phyloP scores from a whole-genome alignment of 2,329 filamentous ascomycete genomes.

The Apiospora kogelbergensis region DNA sequence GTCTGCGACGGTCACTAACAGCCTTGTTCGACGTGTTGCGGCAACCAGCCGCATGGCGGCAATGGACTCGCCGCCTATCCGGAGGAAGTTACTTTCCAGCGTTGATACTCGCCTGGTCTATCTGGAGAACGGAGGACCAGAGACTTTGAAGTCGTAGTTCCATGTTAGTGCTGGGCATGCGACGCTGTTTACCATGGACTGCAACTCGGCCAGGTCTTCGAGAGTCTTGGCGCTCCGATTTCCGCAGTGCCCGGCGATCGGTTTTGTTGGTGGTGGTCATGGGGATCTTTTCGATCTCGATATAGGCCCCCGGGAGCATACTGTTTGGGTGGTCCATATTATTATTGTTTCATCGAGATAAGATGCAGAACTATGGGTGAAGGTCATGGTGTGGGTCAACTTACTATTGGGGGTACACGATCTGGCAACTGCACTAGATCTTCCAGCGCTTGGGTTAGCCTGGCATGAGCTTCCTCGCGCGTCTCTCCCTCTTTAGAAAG shows the following conservation, averaged over 20 bases:
- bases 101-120: neutral
- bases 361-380: too few relatives aligned
- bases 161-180: neutral
- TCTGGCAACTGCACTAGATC: conserved; percentile 1
- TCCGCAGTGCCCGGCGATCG: neutral
- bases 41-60: conserved; percentile 43
- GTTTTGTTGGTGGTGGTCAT: neutral
- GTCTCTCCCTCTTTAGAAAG: neutral
- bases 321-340: neutral
- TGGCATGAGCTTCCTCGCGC: neutral
- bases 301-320: conserved; percentile 4
- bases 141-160: conserved; percentile 6
- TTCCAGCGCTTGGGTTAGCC: neutral
- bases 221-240: neutral
- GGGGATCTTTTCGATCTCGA: neutral
- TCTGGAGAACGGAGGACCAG: neutral
- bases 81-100: conserved; percentile 29
- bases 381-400: neutral
- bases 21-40: conserved; percentile 13
- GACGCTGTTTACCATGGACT: neutral
- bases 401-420: conserved; percentile 10
- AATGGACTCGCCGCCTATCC: conserved; percentile 31
- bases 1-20: conserved; percentile 10
- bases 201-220: conserved; percentile 1
- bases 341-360: neutral